Base-by-base conservation (phyloP, 805 yeast genomes). In the Yamadazyma phyllophila region DNA sequence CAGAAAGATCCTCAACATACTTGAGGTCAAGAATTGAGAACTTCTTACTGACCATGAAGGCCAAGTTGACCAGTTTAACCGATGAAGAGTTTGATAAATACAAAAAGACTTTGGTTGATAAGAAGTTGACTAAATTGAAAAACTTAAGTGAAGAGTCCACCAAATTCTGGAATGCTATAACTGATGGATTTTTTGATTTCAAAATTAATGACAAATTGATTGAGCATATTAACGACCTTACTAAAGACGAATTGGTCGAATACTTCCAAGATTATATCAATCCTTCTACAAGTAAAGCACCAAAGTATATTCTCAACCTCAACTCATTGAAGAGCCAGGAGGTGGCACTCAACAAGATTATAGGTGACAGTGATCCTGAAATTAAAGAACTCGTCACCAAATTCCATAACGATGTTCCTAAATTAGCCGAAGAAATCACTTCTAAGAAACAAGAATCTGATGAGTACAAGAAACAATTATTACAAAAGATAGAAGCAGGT, bases 131-230 rank as follows among this genome's bases (percentile, higher is more conserved):
- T 57, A 87, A 85, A 55, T 73, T 78, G 56, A 88, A 88, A 66
- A 90, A 89, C 55, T 71, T 91, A 65, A 68, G 71, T 44, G 96
- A 92, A 60, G 98, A 94, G 65, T 74, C 80, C 40, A 59, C 68
- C 8, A 70, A 83, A 55, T 83, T 79, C 62, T 82, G 89, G 79
- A 71, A 76, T 44, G 74, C 80, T 11, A 85, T 94, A 46, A 78
- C 80, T 26, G 74, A 80, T 46, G 97, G 97, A 5, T 85, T 72
- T 63, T 91, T 85, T 59, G 88, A 92, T 60, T 92, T 89, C 65
- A 65, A 72, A 31, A 73, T 78, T 44, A 72, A 80, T 47, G 77
- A 71, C 32, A 66, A 70, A 38, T 83, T 83, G 47, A 89, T 87
- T 6, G 73, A 73, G 36, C 49, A 77, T 3, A 73, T 89, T 44